Base-by-base conservation (phyloP, 106 monocot genomes). In the Phalaenopsis aphrodite region DNA sequence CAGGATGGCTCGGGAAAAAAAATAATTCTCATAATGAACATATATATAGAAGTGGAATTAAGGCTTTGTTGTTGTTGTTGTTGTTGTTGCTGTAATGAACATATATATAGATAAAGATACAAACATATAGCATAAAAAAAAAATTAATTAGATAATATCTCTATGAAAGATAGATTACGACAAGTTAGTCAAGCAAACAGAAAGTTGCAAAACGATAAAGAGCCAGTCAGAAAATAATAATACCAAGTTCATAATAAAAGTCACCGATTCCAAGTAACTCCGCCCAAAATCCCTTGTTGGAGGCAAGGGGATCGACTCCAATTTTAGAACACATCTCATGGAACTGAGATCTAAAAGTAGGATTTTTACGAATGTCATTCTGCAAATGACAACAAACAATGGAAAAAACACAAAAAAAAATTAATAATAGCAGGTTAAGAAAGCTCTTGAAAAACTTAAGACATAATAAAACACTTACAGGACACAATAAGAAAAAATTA, bases 271-370 rank as follows among this genome's bases (percentile, higher is more conserved):
- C 94, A 72, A 98, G 80, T 76, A 98, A 85, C 72, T 98, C 98
- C 55, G 98, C 98, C 98, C 98, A 98, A 86, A 94, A 94, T 78
- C 98, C 98, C 80, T 94, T 94, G 80, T 98, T 98, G 10, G 98
- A 98, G 39, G 98, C 98, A 67, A 98, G 79, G 72, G 98, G 98
- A 83, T 98, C 98, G 58, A 98, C 98, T 78, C 98, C 98, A 68
- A 98, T 85, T 88, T 94, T 94, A 41, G 98, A 92, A 85, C 98
- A 98, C 98, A 98, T 98, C 83, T 98, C 92, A 82, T 98, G 98
- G 65, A 98, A 98, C 56, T 98, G 98, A 64, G 94, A 78, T 84
- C 98, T 94, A 84, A 98, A 98, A 78, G 85, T 88, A 78, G 98
- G 98, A 38, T 98, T 91, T 83, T 98, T 98, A 56, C 92, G 87